These are phyloP conservation scores for Spongispora temasekensis DNA, from an alignment of 1,284 basidiomycete species.

Conservation along the genomic window DNA sequence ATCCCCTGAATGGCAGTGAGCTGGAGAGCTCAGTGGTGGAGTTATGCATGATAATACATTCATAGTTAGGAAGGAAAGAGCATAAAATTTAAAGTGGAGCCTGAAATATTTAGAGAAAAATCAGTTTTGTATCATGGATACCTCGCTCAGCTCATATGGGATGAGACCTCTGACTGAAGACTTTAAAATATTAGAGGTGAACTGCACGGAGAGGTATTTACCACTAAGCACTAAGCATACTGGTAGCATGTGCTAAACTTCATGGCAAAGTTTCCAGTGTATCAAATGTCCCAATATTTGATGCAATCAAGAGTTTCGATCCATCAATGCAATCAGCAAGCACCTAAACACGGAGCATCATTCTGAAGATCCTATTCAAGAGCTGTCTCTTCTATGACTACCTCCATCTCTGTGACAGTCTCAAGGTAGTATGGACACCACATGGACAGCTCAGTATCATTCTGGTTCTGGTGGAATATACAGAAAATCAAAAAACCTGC, in stretches of 20 bases:
- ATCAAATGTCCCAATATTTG: not conserved
- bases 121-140: not conserved
- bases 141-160: not conserved
- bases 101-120: not conserved
- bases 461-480: not conserved
- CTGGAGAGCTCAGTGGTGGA: not conserved
- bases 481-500: not conserved
- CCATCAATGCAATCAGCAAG: not conserved
- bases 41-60: not conserved
- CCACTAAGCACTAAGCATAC: not conserved
- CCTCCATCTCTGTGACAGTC: not conserved
- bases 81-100: not conserved
- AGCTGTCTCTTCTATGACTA: not conserved
- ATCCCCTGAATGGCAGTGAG: not conserved
- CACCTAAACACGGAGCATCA: not conserved
- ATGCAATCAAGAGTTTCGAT: not conserved
- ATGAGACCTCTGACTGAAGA: not conserved
- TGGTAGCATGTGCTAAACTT: not conserved
- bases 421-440: not conserved
- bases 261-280: not conserved
- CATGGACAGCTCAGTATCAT: not conserved
- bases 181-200: not conserved
- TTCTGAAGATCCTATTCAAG: too few species aligned
- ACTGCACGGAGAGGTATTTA: not conserved
- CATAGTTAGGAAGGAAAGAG: not conserved